These are phyloP conservation scores for Kewa caespitosa DNA, from an alignment of 179 eudicot species.

Conservation along the genomic window DNA sequence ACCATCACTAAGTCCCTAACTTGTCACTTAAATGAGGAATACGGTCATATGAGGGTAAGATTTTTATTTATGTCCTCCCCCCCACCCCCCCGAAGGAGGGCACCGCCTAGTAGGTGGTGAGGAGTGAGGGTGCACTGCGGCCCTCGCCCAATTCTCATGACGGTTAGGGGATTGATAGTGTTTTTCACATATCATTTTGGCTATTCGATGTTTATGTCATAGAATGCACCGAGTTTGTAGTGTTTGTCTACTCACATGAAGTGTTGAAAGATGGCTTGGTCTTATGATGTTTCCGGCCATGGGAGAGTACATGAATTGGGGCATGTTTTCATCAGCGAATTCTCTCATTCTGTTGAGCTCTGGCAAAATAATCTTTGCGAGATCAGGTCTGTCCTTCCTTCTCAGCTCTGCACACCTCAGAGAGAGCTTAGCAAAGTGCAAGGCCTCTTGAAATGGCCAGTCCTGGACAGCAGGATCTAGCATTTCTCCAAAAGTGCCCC, in stretches of 20 bases:
- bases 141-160: too few relatives aligned
- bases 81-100: too few relatives aligned
- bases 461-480: constrained; percentile 31
- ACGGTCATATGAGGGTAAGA: too few relatives aligned
- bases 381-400: constrained; percentile 45
- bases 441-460: constrained; percentile 37
- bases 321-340: constrained; percentile 30
- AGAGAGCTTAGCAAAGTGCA: constrained; percentile 35
- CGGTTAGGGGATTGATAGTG: too few relatives aligned
- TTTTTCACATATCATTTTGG: too few relatives aligned
- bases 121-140: too few relatives aligned
- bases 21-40: too few relatives aligned
- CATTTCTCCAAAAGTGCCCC: constrained; percentile 29
- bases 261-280: constrained; percentile 8
- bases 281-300: not conserved
- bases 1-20: too few relatives aligned
- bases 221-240: not conserved
- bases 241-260: constrained; percentile 22
- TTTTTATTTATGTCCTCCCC: too few relatives aligned
- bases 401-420: constrained; percentile 41
- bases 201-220: too few relatives aligned
- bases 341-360: constrained; percentile 32
- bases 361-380: constrained; percentile 27
- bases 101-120: too few relatives aligned
- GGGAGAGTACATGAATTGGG: constrained; percentile 4